A percentile compares a stretch with the other conserved stretches of the same genome.
These are phyloP conservation scores for Boletus pseudopeckii DNA, from an alignment of 768 basidiomycete genomes.

Conservation along the genomic window DNA sequence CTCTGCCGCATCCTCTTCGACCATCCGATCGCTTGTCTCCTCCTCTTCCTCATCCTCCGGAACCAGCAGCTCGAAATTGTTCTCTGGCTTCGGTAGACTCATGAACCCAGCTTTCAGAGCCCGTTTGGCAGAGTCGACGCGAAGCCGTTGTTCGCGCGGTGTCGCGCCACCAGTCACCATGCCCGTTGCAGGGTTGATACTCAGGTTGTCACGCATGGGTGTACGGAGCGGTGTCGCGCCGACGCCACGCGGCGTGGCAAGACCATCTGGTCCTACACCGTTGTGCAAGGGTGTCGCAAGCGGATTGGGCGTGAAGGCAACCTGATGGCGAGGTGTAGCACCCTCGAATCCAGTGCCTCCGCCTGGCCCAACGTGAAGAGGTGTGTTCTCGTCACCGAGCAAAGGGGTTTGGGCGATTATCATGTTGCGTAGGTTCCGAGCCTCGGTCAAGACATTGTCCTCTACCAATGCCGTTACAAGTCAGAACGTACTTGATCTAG, in stretches of 20 bases:
- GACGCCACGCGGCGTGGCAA: constrained; percentile 54
- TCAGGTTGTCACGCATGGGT: constrained; percentile 89
- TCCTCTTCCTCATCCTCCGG: constrained; percentile 79
- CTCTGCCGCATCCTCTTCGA: constrained; percentile 89
- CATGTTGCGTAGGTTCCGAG: constrained; percentile 94
- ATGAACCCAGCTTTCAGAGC: constrained; percentile 79
- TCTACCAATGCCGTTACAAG: constrained; percentile 44
- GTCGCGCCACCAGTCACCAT: constrained; percentile 58
- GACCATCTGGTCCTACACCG: constrained; percentile 41
- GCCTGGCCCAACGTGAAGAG: constrained; percentile 68
- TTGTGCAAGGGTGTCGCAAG: constrained; percentile 77
- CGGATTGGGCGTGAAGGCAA: constrained; percentile 94
- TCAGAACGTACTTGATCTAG: constrained; percentile 8
- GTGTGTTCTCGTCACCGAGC: constrained; percentile 96
- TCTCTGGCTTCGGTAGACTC: constrained; percentile 87
- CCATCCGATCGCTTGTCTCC: constrained; percentile 17
- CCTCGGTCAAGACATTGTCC: constrained; percentile 93
- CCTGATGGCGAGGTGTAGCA: constrained; percentile 89
- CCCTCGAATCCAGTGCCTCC: constrained; percentile 92
- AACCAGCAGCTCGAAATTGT: constrained; percentile 93
- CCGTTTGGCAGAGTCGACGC: constrained; percentile 61
- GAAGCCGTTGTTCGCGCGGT: constrained; percentile 72
- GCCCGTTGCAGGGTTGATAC: constrained; percentile 75
- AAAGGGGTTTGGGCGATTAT: constrained; percentile 88
- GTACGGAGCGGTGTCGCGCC: constrained; percentile 85